phyloP scores from a whole-genome alignment of 371 early-diverging fungal species.

The Gilbertella persicaria region DNA sequence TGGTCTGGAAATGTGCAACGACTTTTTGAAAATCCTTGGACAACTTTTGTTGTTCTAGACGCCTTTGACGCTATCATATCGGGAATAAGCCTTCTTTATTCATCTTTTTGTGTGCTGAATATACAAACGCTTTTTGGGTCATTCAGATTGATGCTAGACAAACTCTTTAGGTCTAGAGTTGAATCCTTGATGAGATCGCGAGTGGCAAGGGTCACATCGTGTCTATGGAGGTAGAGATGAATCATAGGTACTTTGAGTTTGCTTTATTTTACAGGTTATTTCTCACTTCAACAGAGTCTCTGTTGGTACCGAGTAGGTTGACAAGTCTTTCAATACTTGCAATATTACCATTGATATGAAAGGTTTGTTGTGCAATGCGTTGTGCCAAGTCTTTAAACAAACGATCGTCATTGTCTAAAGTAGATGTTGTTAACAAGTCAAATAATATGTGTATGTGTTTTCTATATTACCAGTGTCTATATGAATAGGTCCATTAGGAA shows the following conservation, averaged over 20 bases:
- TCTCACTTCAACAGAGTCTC: slow-evolving; percentile 79
- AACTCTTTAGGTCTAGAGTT: slow-evolving; percentile 70
- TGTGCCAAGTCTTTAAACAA: slow-evolving; percentile 58
- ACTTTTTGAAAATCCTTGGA: slow-evolving; percentile 93
- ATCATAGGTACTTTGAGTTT: neutral
- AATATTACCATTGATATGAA: slow-evolving; percentile 77
- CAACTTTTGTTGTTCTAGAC: slow-evolving; percentile 79
- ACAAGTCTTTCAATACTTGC: slow-evolving; percentile 81
- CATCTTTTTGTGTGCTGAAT: neutral
- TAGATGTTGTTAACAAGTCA: neutral
- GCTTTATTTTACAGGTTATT: slow-evolving; percentile 61
- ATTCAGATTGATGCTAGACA: slow-evolving; percentile 47
- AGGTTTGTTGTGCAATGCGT: slow-evolving; percentile 73
- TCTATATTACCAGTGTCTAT: slow-evolving; percentile 13
- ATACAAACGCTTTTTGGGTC: neutral
- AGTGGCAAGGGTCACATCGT: slow-evolving; percentile 80
- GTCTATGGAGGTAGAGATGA: slow-evolving; percentile 45
- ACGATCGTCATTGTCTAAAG: slow-evolving; percentile 49
- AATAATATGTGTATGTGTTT: neutral
- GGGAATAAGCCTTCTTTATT: neutral
- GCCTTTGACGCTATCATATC: slow-evolving; percentile 61
- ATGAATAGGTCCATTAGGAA: slow-evolving; percentile 25
- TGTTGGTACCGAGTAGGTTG: slow-evolving; percentile 72
- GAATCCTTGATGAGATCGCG: slow-evolving; percentile 81
- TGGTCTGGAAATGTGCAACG: slow-evolving; percentile 83